A percentile compares a stretch with the other conserved stretches of the same genome.
These are phyloP conservation scores for Akanthomyces muscarius DNA, from an alignment of 2,329 filamentous ascomycete genomes.

Conservation along the genomic window DNA sequence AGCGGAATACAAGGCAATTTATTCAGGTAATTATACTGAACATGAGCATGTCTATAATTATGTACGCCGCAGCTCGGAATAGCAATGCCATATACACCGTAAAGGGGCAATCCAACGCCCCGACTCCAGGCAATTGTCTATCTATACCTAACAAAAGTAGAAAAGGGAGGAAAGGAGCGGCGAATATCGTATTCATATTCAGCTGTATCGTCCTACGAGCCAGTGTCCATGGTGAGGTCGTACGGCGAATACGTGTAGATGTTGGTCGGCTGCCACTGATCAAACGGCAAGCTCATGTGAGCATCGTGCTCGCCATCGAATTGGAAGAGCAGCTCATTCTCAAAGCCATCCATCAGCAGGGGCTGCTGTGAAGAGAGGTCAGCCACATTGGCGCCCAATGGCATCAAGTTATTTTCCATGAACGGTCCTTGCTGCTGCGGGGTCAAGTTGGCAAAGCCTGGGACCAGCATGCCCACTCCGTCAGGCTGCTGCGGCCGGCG, in stretches of 20 bases:
- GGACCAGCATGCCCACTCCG: slow-evolving; percentile 40
- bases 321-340: slow-evolving; percentile 42
- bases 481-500: slow-evolving; percentile 25
- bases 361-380: neutral
- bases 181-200: too few species aligned
- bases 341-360: slow-evolving; percentile 40
- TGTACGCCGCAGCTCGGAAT: too few species aligned
- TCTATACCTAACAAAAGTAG: too few species aligned
- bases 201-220: neutral
- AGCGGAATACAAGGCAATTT: too few species aligned
- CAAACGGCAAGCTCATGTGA: neutral
- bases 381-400: neutral
- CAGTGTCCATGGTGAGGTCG: slow-evolving; percentile 2
- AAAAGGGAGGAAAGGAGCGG: too few species aligned
- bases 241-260: slow-evolving; percentile 18
- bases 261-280: slow-evolving; percentile 1
- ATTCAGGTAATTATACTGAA: too few species aligned
- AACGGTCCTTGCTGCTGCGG: slow-evolving; percentile 15
- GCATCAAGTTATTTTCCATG: neutral
- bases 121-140: too few species aligned
- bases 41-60: too few species aligned
- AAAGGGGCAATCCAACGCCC: too few species aligned
- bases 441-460: slow-evolving; percentile 35
- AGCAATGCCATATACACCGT: too few species aligned
- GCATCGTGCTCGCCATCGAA: slow-evolving; percentile 32